Base-by-base conservation (phyloP, 805 yeast genomes). In the Wickerhamomyces strasburgensis region DNA sequence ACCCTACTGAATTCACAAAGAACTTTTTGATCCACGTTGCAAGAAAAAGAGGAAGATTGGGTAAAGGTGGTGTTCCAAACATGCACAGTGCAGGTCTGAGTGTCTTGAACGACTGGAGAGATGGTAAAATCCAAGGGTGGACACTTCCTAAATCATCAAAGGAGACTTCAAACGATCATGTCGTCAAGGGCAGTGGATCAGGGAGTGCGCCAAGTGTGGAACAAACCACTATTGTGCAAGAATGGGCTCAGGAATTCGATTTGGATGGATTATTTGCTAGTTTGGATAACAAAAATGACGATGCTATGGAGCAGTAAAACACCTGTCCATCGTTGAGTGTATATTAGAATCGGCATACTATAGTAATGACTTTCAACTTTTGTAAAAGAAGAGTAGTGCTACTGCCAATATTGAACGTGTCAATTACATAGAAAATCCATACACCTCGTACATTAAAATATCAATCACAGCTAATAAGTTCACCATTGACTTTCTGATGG, bases 191-290 rank as follows among this genome's bases (percentile, higher is more conserved):
- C 39, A 37, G 49, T 32, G 52, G 49, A 4, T 33, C 49, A 19
- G 55, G 75, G 8, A 42, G 50, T 29, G 60, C 64, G 17, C 58
- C 65, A 14, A 65, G 68, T 25, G 69, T 62, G 14, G 72, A 70
- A 15, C 64, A 62, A 32, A 83, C 90, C 25, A 78, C 86, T 10
- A 75, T 93, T 52, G 98, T 93, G n/a, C 64, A 72, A 13, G 73
- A 77, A 50, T 93, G 98, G 97, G 80, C 97, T 15, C 75, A 86
- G 61, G 98, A 89, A 64, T 89, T 93, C 58, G 96, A 88, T 62
- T 69, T 93, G 49, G 96, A 86, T 58, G 86, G 84, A 4, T 69
- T 89, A 46, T 80, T 89, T 40, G 62, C 68, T 9, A 50, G 67
- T 30, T 42, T 66, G 27, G 70, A 66, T 38, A 52, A 49, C 29